Conservation (phyloP, 2,329 filamentous ascomycete genomes). For the Knoxdaviesia capensis region DNA sequence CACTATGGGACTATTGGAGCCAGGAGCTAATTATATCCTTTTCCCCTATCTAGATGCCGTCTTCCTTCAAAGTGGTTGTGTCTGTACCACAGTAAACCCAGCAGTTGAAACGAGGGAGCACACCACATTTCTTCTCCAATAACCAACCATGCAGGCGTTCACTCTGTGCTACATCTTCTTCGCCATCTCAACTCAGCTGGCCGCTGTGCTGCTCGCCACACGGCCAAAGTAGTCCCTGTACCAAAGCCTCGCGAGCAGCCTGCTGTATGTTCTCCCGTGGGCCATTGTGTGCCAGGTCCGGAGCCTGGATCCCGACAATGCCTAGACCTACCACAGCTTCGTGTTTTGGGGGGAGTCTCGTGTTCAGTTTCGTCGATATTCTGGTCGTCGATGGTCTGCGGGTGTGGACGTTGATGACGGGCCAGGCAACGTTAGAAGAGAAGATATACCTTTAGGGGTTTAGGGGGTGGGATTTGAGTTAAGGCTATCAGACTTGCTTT, state of each 20-base stretch:
- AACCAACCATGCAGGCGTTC: no score
- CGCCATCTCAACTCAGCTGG: slow-evolving; percentile 42
- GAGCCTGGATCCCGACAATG: slow-evolving; percentile 26
- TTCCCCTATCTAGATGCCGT: no score
- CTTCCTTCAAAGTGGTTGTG: no score
- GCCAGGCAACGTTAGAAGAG: slow-evolving; percentile 9
- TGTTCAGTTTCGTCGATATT: slow-evolving; percentile 44
- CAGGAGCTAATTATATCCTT: no score
- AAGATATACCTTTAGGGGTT: no score
- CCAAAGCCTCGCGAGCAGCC: slow-evolving; percentile 44
- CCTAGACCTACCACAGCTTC: slow-evolving; percentile 46
- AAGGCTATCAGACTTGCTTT: no score
- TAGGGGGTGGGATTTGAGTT: no score
- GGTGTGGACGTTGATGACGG: slow-evolving; percentile 26
- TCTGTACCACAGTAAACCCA: no score
- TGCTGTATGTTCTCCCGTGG: slow-evolving; percentile 52
- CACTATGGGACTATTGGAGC: no score
- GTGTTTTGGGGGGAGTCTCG: slow-evolving; percentile 51
- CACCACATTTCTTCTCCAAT: no score
- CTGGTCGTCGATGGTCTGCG: slow-evolving; percentile 27
- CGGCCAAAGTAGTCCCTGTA: slow-evolving; percentile 46
- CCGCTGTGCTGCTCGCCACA: slow-evolving; percentile 42
- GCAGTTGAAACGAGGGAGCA: no score
- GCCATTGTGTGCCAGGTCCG: slow-evolving; percentile 37
- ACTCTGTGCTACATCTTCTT: slow-evolving; percentile 57